phyloP scores from a whole-genome alignment of 495 filamentous ascomycete genomes.

The Recurvomyces mirabilis region DNA sequence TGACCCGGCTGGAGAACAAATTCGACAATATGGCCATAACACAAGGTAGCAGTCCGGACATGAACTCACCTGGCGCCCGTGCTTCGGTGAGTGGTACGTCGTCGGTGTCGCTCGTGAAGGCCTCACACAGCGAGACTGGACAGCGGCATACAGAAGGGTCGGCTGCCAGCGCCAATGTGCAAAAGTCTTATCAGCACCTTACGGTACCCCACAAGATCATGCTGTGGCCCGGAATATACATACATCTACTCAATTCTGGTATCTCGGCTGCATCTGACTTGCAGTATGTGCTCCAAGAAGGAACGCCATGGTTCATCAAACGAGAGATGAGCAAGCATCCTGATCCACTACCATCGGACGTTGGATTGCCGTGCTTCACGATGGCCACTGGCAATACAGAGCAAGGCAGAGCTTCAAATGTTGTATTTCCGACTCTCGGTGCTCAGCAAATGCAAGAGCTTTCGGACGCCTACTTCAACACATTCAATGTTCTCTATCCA shows the following conservation, averaged over 20 bases:
- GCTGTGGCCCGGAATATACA: slow-evolving; percentile 44
- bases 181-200: slow-evolving; percentile 37
- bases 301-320: slow-evolving; percentile 37
- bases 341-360: slow-evolving; percentile 19
- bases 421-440: slow-evolving; percentile 31
- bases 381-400: neutral
- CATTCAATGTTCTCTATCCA: slow-evolving; percentile 44
- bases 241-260: slow-evolving; percentile 35
- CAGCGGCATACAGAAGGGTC: neutral
- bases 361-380: slow-evolving; percentile 12
- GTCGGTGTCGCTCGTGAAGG: neutral
- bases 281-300: slow-evolving; percentile 28
- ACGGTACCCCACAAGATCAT: slow-evolving; percentile 47
- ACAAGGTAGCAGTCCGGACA: neutral
- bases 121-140: neutral
- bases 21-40: slow-evolving; percentile 34
- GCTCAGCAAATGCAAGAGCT: slow-evolving; percentile 41
- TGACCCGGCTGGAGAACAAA: slow-evolving; percentile 42
- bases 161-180: slow-evolving; percentile 8
- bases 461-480: slow-evolving; percentile 44
- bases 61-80: slow-evolving; percentile 3
- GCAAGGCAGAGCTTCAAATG: slow-evolving; percentile 14
- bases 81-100: slow-evolving; percentile 2
- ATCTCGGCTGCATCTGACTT: slow-evolving; percentile 22
- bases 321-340: slow-evolving; percentile 31